Percentiles rank a stretch among this genome's conserved stretches.
Conservation (phyloP, 176 grass and related monocot species). For the barley (Hordeum vulgare) region DNA sequence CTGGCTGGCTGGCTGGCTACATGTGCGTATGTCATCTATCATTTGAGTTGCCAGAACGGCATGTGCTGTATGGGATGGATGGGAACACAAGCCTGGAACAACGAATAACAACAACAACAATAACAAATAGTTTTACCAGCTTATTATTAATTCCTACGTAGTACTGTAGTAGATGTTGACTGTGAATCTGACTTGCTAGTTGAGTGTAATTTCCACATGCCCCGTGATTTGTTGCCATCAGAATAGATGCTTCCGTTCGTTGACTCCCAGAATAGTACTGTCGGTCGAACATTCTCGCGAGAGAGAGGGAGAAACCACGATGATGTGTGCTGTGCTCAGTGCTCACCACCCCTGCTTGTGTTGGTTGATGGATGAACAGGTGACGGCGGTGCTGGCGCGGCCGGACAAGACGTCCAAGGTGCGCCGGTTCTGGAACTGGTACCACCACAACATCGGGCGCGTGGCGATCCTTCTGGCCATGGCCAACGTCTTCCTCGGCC, state of each 20-base stretch:
- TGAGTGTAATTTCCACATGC: background rate
- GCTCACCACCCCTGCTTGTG: no score
- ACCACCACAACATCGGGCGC: conserved; percentile 77
- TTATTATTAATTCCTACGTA: no score
- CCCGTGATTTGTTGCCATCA: background rate
- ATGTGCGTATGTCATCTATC: background rate
- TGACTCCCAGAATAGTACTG: background rate
- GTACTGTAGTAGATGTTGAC: background rate
- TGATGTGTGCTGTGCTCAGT: no score
- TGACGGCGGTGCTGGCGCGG: conserved; percentile 60
- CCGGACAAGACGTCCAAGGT: conserved; percentile 72
- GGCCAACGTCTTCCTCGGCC: conserved; percentile 73
- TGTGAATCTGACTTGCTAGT: background rate
- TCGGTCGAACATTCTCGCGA: background rate
- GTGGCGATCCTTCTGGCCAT: conserved; percentile 39
- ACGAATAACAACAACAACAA: background rate
- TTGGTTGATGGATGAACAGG: conserved; percentile 10
- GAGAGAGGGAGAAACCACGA: background rate
- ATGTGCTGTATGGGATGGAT: background rate
- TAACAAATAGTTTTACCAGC: no score
- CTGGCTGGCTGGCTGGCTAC: background rate
- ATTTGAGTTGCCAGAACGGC: background rate
- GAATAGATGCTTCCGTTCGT: background rate
- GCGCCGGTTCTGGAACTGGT: conserved; percentile 92
- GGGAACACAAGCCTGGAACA: conserved; percentile 1